Evolutionary conservation across 2,329 filamentous ascomycete species (phyloP).

Genomic region (Xylaria sp.): DNA sequence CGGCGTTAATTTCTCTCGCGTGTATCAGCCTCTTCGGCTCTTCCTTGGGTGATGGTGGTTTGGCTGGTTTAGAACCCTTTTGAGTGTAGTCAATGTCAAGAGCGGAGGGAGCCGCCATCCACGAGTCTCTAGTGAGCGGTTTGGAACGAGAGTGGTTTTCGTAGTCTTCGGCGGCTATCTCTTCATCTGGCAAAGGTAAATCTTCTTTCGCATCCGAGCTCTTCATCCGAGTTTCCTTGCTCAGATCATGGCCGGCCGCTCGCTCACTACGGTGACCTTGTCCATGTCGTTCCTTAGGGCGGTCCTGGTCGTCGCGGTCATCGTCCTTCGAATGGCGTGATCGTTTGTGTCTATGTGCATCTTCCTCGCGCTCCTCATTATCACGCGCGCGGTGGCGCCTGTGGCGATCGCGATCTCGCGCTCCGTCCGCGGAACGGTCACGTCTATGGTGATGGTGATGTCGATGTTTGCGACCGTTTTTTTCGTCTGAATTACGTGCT

Average conservation of each 20-base stretch:
- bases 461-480: constrained; percentile 55
- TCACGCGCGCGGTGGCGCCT: constrained; percentile 51
- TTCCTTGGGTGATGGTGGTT: constrained; percentile 61
- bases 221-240: constrained; percentile 54
- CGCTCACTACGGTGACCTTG: constrained; percentile 41
- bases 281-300: constrained; percentile 51
- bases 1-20: constrained; percentile 80
- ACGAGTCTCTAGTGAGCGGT: constrained; percentile 77
- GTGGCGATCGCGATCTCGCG: constrained; percentile 55
- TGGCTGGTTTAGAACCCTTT: constrained; percentile 64
- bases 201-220: constrained; percentile 61
- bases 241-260: constrained; percentile 47
- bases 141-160: constrained; percentile 45
- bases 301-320: constrained; percentile 54
- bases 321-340: constrained; percentile 63
- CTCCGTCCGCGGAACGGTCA: constrained; percentile 46
- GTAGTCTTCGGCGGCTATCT: constrained; percentile 50
- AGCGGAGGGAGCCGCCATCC: constrained; percentile 91
- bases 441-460: constrained; percentile 58
- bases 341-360: constrained; percentile 72
- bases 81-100: constrained; percentile 86
- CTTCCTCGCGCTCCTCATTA: constrained; percentile 56
- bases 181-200: constrained; percentile 62
- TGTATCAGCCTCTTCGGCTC: constrained; percentile 79
- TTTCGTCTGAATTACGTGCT: constrained; percentile 51